These are phyloP conservation scores for Alternaria postmessia DNA, from an alignment of 2,329 filamentous ascomycete species.

Conservation along the genomic window DNA sequence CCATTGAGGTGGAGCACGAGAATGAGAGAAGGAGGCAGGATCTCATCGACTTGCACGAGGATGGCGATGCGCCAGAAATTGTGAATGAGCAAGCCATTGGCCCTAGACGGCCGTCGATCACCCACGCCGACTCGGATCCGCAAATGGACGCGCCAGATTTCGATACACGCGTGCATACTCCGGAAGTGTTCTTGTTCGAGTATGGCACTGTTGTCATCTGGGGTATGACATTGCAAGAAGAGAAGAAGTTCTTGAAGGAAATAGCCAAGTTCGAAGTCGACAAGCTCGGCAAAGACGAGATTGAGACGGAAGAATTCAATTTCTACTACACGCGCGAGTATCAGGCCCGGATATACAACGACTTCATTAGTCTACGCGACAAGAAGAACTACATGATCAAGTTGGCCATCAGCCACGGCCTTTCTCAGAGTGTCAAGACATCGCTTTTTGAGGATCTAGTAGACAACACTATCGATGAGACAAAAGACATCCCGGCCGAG, in stretches of 20 bases:
- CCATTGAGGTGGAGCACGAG: constrained; percentile 71
- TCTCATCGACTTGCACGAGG: constrained; percentile 67
- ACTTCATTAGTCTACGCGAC: constrained; percentile 94
- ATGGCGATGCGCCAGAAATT: constrained; percentile 42
- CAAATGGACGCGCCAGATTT: constrained; percentile 69
- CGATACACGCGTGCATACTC: constrained; percentile 87
- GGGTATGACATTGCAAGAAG: constrained; percentile 93
- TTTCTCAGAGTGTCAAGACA: constrained; percentile 97
- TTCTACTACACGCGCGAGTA: constrained; percentile 99
- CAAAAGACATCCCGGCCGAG: constrained; percentile 90
- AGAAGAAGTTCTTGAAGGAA: constrained; percentile 90
- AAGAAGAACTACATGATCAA: constrained; percentile 99
- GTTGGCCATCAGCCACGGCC: constrained; percentile 91
- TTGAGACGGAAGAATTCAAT: constrained; percentile 97
- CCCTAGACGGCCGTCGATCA: constrained; percentile 34
- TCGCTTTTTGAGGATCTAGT: constrained; percentile 96
- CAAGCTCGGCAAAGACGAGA: constrained; percentile 85
- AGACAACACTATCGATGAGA: constrained; percentile 89
- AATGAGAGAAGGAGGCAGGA: constrained; percentile 65
- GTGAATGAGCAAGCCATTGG: constrained; percentile 37
- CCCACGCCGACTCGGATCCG: constrained; percentile 44
- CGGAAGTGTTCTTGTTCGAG: constrained; percentile 94
- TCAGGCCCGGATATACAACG: constrained; percentile 98
- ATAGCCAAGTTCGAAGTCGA: constrained; percentile 93
- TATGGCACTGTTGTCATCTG: constrained; percentile 98